Evolutionary conservation across 1,284 basidiomycete genomes (phyloP), one percentile per base, ranked within the genome.

Genomic region (Ustilago bromivora): DNA sequence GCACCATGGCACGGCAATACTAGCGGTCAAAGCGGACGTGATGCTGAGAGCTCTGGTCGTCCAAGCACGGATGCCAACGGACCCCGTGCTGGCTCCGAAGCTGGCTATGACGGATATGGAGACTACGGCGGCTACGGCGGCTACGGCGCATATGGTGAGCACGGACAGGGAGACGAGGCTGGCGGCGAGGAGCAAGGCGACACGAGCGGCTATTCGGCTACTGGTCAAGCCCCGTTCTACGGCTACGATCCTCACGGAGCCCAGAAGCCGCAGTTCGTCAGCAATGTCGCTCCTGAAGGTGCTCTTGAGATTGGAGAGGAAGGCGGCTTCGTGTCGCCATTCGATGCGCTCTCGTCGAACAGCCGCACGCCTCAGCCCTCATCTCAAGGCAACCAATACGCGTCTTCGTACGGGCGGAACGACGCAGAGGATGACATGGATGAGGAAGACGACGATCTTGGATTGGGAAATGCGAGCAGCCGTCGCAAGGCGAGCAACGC

Each of bases 241-340:
- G 82, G 80, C 60, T 83, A 83, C 59, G 71, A 82, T 34, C 68
- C 76, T 41, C 78, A 82, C 40, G 79, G 80, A n/a, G 76, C 80
- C 4, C 67, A 76, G 49, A 63, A 78, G 65, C 76, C 80, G 10
- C 76, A 80, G 40, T 83, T 83, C 58, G 63, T 81, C 60, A 77
- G 74, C 81, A 88, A 88, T 41, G 77, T 86, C 67, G 70, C 65
- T 9, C 68, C 60, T 28, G 73, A 66, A 11, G 69, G 40, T 28
- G 66, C 70, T n/a, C 65, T 78, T 15, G 71, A 69, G 31, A 68
- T 46, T 3, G 71, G 51, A 17, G 83, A 82, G 11, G 85, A 87
- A 9, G 82, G 86, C 47, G 84, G 87, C 1, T 94, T 96, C 78
- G 89, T 95, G 51, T 95, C 93, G n/a, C 88, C 94, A 9, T 95